phyloP scores from a whole-genome alignment of 2,329 filamentous ascomycete species.

The Colletotrichum sp. region DNA sequence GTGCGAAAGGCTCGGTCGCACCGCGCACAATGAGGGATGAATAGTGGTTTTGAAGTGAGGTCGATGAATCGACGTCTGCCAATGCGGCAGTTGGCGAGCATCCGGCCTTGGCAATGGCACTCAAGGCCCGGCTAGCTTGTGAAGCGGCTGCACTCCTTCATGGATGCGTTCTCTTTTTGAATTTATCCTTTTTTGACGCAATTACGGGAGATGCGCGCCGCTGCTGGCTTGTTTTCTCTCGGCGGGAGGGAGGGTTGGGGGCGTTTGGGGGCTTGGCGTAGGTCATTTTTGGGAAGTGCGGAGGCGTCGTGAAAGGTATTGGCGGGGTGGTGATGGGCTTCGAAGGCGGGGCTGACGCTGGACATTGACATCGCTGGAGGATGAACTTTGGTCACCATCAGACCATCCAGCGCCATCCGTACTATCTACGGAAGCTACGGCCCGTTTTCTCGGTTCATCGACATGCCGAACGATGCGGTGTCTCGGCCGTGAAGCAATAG shows the following conservation, averaged over 20 bases:
- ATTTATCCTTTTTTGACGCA: neutral
- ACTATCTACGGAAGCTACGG: too few relatives aligned
- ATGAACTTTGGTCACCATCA: too few relatives aligned
- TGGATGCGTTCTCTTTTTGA: neutral
- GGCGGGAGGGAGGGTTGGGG: neutral
- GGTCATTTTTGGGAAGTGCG: neutral
- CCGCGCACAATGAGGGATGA: neutral
- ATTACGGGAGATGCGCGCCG: neutral
- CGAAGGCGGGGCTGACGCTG: too few relatives aligned
- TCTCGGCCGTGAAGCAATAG: too few relatives aligned
- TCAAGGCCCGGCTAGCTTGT: neutral
- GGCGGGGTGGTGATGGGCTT: too few relatives aligned
- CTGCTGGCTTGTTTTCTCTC: neutral
- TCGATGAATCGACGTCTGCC: neutral
- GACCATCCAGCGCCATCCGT: too few relatives aligned
- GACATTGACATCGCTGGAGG: too few relatives aligned
- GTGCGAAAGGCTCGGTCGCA: neutral
- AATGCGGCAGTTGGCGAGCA: neutral
- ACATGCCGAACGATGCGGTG: too few relatives aligned
- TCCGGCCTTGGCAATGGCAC: neutral
- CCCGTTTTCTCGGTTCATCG: too few relatives aligned
- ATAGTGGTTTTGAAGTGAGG: neutral
- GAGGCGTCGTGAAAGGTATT: too few relatives aligned
- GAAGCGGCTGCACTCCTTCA: neutral
- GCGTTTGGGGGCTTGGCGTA: neutral